Percentiles rank a stretch among this genome's conserved stretches.
Evolutionary conservation across 257 asterid genomes (phyloP).

Genomic region (Henckelia pumila): DNA sequence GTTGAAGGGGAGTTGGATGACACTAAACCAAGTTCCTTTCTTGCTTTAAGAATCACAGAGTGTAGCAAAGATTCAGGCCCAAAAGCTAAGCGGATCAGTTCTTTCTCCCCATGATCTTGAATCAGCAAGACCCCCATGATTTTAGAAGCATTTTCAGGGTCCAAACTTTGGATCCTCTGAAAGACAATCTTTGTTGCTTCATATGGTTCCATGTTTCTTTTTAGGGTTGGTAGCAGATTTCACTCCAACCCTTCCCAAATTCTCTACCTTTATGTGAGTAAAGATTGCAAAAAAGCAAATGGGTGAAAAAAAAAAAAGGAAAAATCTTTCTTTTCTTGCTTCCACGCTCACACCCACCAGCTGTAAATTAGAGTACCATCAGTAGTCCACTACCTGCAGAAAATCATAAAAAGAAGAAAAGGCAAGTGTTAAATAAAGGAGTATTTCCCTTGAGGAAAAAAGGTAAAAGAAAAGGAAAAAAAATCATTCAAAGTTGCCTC

Average conservation of each 20-base stretch:
- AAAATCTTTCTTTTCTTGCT: constrained; percentile 27
- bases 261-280: constrained; percentile 21
- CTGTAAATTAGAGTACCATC: constrained; percentile 22
- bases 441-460: constrained; percentile 27
- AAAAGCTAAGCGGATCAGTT: constrained; percentile 71
- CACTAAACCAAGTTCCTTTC: constrained; percentile 44
- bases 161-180: constrained; percentile 58
- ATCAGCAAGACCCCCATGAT: constrained; percentile 68
- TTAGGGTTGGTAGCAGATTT: constrained; percentile 46
- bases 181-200: constrained; percentile 80
- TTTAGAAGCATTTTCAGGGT: constrained; percentile 72
- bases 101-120: constrained; percentile 81
- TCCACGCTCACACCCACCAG: constrained; percentile 31
- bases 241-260: constrained; percentile 42
- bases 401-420: constrained; percentile 31
- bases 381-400: constrained; percentile 42
- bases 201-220: constrained; percentile 55
- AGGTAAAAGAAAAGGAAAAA: constrained; percentile 26
- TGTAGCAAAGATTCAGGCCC: constrained; percentile 61
- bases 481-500: constrained; percentile 27
- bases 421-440: constrained; percentile 7
- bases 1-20: constrained; percentile 37
- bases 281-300: constrained; percentile 28
- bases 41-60: constrained; percentile 52
- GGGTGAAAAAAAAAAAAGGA: constrained; percentile 6